Conservation (phyloP, 495 filamentous ascomycete genomes). For the Aspergillus cavernicola region DNA sequence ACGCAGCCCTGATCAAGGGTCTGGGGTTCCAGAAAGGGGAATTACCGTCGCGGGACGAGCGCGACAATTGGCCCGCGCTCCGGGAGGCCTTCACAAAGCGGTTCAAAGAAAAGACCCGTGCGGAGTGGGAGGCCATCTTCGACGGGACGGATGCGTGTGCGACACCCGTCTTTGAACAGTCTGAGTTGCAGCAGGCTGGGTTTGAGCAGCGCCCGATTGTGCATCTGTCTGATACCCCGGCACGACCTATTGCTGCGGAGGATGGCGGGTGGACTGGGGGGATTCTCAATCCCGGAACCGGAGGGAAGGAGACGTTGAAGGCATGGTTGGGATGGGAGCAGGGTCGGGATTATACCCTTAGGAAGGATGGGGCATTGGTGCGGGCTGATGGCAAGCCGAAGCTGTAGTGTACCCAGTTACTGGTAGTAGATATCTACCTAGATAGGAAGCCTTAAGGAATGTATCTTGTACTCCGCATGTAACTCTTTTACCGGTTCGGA, state of each 20-base stretch:
- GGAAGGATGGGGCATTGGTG: constrained; percentile 51
- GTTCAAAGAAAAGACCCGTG: constrained; percentile 71
- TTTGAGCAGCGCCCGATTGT: constrained; percentile 78
- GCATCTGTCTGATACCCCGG: constrained; percentile 62
- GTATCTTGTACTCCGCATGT: too few relatives aligned
- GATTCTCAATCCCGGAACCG: constrained; percentile 60
- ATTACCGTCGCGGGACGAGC: constrained; percentile 54
- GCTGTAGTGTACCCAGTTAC: constrained; percentile 5
- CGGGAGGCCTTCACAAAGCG: constrained; percentile 52
- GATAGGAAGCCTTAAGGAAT: too few relatives aligned
- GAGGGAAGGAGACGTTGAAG: constrained; percentile 64
- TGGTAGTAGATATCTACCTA: neutral
- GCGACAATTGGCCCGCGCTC: constrained; percentile 61
- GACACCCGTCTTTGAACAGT: constrained; percentile 74
- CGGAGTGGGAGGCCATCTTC: constrained; percentile 82
- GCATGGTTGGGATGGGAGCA: constrained; percentile 77
- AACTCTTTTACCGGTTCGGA: too few relatives aligned
- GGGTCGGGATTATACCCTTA: constrained; percentile 64
- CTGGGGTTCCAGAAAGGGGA: constrained; percentile 51
- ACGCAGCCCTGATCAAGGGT: constrained; percentile 58
- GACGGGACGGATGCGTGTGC: constrained; percentile 90
- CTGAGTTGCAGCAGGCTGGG: constrained; percentile 61
- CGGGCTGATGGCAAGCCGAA: constrained; percentile 13
- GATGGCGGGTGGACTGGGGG: constrained; percentile 63
- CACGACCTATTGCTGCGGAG: constrained; percentile 50